A percentile compares a stretch with the other conserved stretches of the same genome.
Conservation (phyloP, 371 early-diverging fungal genomes). For the Mortierella sp. region DNA sequence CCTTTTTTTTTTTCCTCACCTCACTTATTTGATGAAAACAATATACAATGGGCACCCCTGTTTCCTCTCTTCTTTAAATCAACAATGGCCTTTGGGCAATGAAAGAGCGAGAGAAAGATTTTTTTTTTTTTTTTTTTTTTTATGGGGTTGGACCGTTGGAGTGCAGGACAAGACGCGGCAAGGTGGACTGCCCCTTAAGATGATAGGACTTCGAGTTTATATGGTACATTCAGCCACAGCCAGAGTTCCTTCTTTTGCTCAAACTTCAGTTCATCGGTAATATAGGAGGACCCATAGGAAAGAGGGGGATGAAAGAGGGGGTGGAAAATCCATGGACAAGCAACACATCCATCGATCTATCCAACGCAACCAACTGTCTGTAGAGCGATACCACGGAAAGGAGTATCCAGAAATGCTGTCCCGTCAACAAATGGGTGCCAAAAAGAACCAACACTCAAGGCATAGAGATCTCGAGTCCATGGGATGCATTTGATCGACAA, state of each 20-base stretch:
- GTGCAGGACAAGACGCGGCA: too few species aligned
- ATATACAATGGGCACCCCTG: not conserved
- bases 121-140: not conserved
- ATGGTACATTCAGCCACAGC: not conserved
- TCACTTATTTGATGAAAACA: not conserved
- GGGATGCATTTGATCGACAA: too few species aligned
- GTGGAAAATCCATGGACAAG: not conserved
- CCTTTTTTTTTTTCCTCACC: not conserved
- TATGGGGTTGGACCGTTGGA: not conserved
- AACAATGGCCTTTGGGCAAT: not conserved
- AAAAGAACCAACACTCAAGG: too few species aligned
- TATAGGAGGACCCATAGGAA: not conserved
- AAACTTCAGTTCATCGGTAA: constrained; percentile 1
- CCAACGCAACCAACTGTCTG: not conserved
- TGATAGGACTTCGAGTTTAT: too few species aligned
- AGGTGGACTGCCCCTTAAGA: too few species aligned
- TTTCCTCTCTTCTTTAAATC: not conserved
- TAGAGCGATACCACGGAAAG: not conserved
- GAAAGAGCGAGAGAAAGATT: not conserved
- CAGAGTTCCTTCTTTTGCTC: constrained; percentile 3
- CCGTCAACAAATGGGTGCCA: too few species aligned
- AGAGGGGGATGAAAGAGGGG: not conserved
- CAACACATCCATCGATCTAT: constrained; percentile 9
- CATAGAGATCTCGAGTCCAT: too few species aligned
- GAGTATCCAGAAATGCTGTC: too few species aligned